Conservation (phyloP, 2,329 filamentous ascomycete species). For the Botrytis tulipae region DNA sequence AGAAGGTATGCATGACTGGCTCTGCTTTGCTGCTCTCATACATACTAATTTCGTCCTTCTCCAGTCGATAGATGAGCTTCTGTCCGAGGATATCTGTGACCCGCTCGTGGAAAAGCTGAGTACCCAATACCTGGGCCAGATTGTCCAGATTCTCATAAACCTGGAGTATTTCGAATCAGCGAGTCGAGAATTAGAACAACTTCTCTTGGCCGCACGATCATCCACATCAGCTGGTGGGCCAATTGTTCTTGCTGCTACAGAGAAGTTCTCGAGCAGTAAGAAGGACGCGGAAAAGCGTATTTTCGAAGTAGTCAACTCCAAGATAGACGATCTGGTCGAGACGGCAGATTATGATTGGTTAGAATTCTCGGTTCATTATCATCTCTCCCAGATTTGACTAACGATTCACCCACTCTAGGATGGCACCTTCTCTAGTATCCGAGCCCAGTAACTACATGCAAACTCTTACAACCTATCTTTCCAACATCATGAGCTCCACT, state of each 20-base stretch:
- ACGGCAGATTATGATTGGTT: slow-evolving; percentile 97
- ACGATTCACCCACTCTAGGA: slow-evolving; percentile 41
- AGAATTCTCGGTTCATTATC: slow-evolving; percentile 24
- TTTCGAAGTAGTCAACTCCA: slow-evolving; percentile 96
- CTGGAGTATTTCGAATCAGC: slow-evolving; percentile 95
- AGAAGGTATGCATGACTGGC: slow-evolving; percentile 53
- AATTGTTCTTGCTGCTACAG: slow-evolving; percentile 76
- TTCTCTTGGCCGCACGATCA: slow-evolving; percentile 81
- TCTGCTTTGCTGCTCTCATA: not conserved
- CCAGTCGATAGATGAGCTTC: slow-evolving; percentile 87
- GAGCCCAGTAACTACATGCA: slow-evolving; percentile 94
- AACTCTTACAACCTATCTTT: slow-evolving; percentile 86
- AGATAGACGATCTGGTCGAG: slow-evolving; percentile 96
- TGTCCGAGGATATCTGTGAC: slow-evolving; percentile 88
- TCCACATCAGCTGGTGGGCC: slow-evolving; percentile 78
- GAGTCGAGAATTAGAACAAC: slow-evolving; percentile 81
- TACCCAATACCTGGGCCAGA: slow-evolving; percentile 94
- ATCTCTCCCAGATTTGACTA: slow-evolving; percentile 6
- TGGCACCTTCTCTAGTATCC: slow-evolving; percentile 56
- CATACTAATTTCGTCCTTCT: not conserved
- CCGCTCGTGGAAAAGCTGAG: slow-evolving; percentile 83
- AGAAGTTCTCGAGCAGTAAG: slow-evolving; percentile 84
- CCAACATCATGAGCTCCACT: slow-evolving; percentile 95
- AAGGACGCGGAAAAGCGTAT: slow-evolving; percentile 97
- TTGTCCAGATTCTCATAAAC: slow-evolving; percentile 97